These are phyloP conservation scores for Neocatenulostroma microsporum DNA, from an alignment of 2,329 filamentous ascomycete genomes.

Conservation along the genomic window DNA sequence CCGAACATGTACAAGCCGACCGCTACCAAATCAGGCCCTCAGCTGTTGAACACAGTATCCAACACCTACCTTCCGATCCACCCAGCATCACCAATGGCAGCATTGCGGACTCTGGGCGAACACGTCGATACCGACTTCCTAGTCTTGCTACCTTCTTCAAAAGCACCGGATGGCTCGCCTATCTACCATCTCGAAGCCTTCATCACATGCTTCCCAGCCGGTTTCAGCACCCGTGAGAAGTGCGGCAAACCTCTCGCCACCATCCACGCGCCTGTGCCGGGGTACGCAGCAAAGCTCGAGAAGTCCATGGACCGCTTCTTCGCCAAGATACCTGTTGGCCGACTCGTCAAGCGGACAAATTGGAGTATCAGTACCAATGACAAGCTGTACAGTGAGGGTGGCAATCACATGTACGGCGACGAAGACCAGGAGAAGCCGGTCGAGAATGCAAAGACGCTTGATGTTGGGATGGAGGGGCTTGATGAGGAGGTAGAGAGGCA, in stretches of 20 bases:
- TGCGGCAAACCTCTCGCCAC: slow-evolving; percentile 44
- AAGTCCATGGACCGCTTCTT: slow-evolving; percentile 58
- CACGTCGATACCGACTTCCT: slow-evolving; percentile 55
- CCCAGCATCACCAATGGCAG: slow-evolving; percentile 28
- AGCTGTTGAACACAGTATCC: slow-evolving; percentile 39
- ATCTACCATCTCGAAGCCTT: slow-evolving; percentile 51
- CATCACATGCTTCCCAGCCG: slow-evolving; percentile 49
- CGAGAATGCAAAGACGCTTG: slow-evolving; percentile 11
- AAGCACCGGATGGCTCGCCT: slow-evolving; percentile 18
- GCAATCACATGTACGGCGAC: slow-evolving; percentile 36
- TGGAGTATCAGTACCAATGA: slow-evolving; percentile 41
- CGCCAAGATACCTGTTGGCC: slow-evolving; percentile 45
- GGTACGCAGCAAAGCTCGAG: slow-evolving; percentile 50
- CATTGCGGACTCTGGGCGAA: slow-evolving; percentile 43
- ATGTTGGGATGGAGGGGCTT: slow-evolving; percentile 5
- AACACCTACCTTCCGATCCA: slow-evolving; percentile 34
- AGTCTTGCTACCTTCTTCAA: slow-evolving; percentile 44
- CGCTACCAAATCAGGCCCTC: background rate
- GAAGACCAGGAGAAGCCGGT: slow-evolving; percentile 19
- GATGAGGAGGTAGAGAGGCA: slow-evolving; percentile 24
- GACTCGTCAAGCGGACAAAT: slow-evolving; percentile 50
- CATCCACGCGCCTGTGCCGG: slow-evolving; percentile 54
- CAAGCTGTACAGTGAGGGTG: slow-evolving; percentile 33
- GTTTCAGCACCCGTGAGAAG: slow-evolving; percentile 51
- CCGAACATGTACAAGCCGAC: slow-evolving; percentile 37